Conservation (phyloP, 805 yeast genomes). For the Sugiyamaella smithiae region DNA sequence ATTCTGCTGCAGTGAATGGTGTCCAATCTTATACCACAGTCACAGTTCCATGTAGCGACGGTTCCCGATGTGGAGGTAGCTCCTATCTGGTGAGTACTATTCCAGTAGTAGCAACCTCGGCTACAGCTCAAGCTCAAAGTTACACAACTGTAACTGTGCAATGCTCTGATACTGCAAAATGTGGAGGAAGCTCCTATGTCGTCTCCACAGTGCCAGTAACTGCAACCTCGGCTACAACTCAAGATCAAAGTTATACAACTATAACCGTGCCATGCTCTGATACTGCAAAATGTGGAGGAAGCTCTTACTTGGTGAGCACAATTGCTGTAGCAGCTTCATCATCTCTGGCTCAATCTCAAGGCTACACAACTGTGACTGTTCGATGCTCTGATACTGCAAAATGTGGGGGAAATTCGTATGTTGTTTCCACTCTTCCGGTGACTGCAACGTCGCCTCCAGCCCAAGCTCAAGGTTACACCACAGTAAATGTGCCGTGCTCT, state of each 20-base stretch:
- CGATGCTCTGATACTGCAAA: constrained; percentile 7
- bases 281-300: background rate
- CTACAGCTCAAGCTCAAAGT: background rate
- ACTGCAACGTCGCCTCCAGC: background rate
- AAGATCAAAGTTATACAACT: background rate
- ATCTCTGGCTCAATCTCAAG: background rate
- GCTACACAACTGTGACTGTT: constrained; percentile 7
- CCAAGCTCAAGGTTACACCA: background rate
- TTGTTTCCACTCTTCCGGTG: constrained; percentile 7
- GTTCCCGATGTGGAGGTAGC: background rate
- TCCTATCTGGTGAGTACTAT: background rate
- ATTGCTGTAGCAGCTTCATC: background rate
- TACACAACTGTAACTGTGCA: constrained; percentile 7
- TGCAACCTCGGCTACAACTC: background rate
- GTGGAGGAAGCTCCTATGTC: constrained; percentile 7
- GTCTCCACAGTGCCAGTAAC: constrained; percentile 7
- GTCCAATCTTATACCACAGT: constrained; percentile 7
- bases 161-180: constrained; percentile 7
- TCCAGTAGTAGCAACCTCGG: background rate
- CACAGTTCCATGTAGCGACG: constrained; percentile 14
- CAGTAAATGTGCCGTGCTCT: constrained; percentile 12
- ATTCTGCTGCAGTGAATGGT: background rate
- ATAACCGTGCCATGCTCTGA: constrained; percentile 15
- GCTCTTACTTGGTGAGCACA: background rate
- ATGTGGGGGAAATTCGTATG: constrained; percentile 7